Base-by-base conservation (phyloP, 257 asterid species). In the Nicotiana sylvestris region DNA sequence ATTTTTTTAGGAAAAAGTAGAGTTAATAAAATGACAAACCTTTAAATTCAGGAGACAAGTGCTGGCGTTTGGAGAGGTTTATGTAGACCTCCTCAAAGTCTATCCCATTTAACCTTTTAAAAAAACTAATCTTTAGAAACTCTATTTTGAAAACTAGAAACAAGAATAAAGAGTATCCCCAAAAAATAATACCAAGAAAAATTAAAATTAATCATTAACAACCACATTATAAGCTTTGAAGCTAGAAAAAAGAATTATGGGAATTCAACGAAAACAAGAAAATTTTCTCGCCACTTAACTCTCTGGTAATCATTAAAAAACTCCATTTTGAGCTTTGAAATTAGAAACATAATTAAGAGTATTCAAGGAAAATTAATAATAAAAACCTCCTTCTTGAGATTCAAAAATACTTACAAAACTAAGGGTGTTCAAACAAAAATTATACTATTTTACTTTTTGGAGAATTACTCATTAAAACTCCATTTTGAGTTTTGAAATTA, bases 71-170 rank as follows among this genome's bases (percentile, higher is more conserved):
- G 84, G 89, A 29, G 43, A 95, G 81, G 62, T 92, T 91, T 81
- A 91, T 83, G 56, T 13, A 89, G 76, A 92, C 93, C 87, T 94
- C 97, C 87, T 95, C 97, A 82, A 95, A 94, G 5, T 92, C 98
- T 3, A 95, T 94, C 85, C 92, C 97, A 83, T 95, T 94, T 16
- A 87, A 82, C 87, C 99, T 94, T 81, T 49, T 0, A 8, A 13
- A 46, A 74, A 72, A 25, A 39, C 13, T 12, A 74, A 74, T 49
- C 62, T 6, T 49, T 74, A 74, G 27, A 72, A 72, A 25, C 39
- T 46, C 61, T 4, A 72, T 49, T 72, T 46, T 25, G 13, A 72
- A 21, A 25, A 72, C 15, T 46, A 3, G 79, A 49, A 72, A 72
- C 56, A 37, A 18, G 29, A 60, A 60, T 60, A 5, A 7, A 60